phyloP scores from a whole-genome alignment of 345 rosid genomes.

The Linum usitatissimum region DNA sequence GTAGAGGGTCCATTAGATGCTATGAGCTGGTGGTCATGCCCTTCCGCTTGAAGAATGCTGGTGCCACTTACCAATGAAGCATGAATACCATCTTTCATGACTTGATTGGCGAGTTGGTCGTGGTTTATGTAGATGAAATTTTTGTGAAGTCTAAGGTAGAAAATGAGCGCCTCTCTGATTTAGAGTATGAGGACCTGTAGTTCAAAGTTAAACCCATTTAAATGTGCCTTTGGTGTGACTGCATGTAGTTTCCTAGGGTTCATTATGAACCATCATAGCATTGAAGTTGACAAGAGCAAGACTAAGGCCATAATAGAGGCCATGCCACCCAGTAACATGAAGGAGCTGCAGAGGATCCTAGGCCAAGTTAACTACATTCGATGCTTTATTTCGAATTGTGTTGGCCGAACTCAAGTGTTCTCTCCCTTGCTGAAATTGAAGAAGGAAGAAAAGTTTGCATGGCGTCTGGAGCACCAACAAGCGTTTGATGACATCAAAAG shows the following conservation, averaged over 20 bases:
- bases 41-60: background rate
- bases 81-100: constrained; percentile 8
- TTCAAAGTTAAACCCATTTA: background rate
- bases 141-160: too few relatives aligned
- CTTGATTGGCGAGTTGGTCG: background rate
- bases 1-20: too few relatives aligned
- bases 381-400: background rate
- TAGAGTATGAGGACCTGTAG: background rate
- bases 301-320: background rate
- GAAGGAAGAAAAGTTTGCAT: background rate
- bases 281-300: background rate
- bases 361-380: constrained; percentile 1
- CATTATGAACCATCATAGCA: background rate
- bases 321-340: background rate
- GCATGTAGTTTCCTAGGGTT: background rate
- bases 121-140: constrained; percentile 7
- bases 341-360: background rate
- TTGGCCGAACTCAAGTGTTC: background rate
- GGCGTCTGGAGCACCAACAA: background rate
- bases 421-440: background rate
- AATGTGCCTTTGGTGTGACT: background rate
- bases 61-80: background rate
- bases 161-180: background rate
- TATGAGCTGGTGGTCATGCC: background rate
- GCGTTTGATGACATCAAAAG: background rate